Conservation (phyloP, 805 yeast genomes). For the Tanozyma kutaoensis region DNA sequence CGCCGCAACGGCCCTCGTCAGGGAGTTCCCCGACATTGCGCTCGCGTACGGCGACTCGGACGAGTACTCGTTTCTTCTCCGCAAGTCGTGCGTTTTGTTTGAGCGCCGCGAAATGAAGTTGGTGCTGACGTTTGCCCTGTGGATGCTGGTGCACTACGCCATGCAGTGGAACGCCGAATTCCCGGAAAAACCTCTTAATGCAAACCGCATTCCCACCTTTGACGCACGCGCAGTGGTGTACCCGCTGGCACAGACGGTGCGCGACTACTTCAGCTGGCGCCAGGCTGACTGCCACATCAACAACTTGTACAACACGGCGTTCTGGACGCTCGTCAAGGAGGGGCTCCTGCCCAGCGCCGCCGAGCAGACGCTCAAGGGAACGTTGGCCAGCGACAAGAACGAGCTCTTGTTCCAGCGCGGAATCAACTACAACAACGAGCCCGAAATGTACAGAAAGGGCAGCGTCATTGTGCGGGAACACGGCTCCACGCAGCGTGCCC, state of each 20-base stretch:
- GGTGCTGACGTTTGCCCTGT: constrained; percentile 68
- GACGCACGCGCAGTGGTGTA: constrained; percentile 86
- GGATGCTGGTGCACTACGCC: constrained; percentile 67
- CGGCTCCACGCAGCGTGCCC: constrained; percentile 21
- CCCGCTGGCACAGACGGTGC: constrained; percentile 45
- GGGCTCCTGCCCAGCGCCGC: constrained; percentile 68
- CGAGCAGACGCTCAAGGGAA: constrained; percentile 63
- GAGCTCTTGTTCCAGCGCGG: constrained; percentile 70
- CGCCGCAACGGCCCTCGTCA: constrained; percentile 57
- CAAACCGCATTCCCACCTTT: constrained; percentile 63
- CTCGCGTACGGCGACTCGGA: constrained; percentile 93
- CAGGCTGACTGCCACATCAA: constrained; percentile 96
- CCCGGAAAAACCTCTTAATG: constrained; percentile 32
- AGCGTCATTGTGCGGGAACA: constrained; percentile 40
- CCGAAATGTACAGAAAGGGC: constrained; percentile 82
- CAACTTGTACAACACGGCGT: constrained; percentile 83
- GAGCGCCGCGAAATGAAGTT: constrained; percentile 78
- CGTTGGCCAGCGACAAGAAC: constrained; percentile 73
- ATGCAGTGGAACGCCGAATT: constrained; percentile 53
- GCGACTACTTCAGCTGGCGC: constrained; percentile 89
- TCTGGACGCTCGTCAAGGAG: constrained; percentile 79
- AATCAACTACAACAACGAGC: constrained; percentile 84
- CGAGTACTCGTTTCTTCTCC: constrained; percentile 76
- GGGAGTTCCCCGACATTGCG: constrained; percentile 54
- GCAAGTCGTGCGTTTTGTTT: constrained; percentile 50